phyloP scores from a whole-genome alignment of 2,329 filamentous ascomycete species.

The Penicillium sp. region DNA sequence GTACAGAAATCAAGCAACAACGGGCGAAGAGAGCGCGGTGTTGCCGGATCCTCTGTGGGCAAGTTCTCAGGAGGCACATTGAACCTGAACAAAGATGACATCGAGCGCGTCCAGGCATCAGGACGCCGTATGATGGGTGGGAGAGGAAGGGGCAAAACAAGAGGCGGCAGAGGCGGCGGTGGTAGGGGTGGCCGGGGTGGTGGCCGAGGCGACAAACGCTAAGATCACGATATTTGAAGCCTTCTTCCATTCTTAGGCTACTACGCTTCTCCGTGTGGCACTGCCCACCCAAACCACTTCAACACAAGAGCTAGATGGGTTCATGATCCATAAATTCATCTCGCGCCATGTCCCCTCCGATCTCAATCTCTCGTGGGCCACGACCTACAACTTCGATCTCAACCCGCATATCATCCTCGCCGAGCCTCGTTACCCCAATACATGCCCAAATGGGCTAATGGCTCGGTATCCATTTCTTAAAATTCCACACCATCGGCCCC shows the following conservation, averaged over 20 bases:
- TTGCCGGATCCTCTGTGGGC: conserved; percentile 77
- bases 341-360: not conserved
- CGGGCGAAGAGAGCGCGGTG: conserved; percentile 57
- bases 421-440: conserved; percentile 53
- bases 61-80: conserved; percentile 77
- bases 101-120: conserved; percentile 41
- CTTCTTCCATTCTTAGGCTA: not conserved
- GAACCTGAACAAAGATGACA: conserved; percentile 74
- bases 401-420: conserved; percentile 53
- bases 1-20: conserved; percentile 31
- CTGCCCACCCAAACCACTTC: not conserved
- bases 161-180: conserved; percentile 19
- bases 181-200: conserved; percentile 16
- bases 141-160: conserved; percentile 26
- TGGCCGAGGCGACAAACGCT: conserved; percentile 16
- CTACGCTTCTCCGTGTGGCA: not conserved
- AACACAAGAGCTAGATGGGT: not conserved
- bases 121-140: conserved; percentile 15
- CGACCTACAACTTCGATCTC: conserved; percentile 60
- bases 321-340: not conserved
- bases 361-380: conserved; percentile 24
- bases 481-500: conserved; percentile 48
- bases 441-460: conserved; percentile 57
- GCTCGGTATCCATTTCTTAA: conserved; percentile 53
- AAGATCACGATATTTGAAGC: not conserved